Base-by-base conservation (phyloP, 805 yeast species). In the Candida dendrica region DNA sequence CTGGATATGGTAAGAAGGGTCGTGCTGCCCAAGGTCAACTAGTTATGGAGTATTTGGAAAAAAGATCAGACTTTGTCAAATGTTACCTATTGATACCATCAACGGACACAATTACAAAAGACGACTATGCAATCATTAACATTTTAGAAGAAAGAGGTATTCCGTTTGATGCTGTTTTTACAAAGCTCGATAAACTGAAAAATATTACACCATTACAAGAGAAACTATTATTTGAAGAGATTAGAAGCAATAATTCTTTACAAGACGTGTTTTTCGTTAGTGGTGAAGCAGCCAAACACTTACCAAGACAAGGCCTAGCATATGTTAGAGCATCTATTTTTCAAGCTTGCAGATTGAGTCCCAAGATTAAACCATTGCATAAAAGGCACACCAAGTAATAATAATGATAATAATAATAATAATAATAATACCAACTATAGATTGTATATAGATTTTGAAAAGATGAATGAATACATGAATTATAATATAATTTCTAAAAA, bases 1-100 rank as follows among this genome's bases (percentile, higher is more conserved):
- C 98, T 1, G 98, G 98, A 0, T 90, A 90, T 58, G 98, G 98
- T 2, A 71, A 63, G 33, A 77, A 72, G 46, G 89, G 95, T 15
- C 72, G 71, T 14, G 55, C 53, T 8, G 63, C 68, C 49, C 96
- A 90, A 56, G 97, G 96, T 2, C 64, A 74, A 34, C 69, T 80
- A 24, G 83, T 84, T 1, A 54, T 78, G 52, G 75, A 78, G 30
- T 89, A 87, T 53, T 59, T 90, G 7, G 61, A 64, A 22, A 64
- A 71, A 18, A 64, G 93, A 38, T 59, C 66, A 42, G 74, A 69
- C 27, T 63, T 89, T 18, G 64, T 72, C 26, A 69, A 79, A 38
- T 79, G 79, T 2, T 86, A 74, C 48, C 53, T 89, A 10, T 61
- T 89, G 15, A 56, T 86, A 0, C 81, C 83, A 42, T 76, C 82